Percentiles rank a stretch among this genome's conserved stretches.
phyloP scores from a whole-genome alignment of 257 asterid genomes.

The Lycium ferocissimum region DNA sequence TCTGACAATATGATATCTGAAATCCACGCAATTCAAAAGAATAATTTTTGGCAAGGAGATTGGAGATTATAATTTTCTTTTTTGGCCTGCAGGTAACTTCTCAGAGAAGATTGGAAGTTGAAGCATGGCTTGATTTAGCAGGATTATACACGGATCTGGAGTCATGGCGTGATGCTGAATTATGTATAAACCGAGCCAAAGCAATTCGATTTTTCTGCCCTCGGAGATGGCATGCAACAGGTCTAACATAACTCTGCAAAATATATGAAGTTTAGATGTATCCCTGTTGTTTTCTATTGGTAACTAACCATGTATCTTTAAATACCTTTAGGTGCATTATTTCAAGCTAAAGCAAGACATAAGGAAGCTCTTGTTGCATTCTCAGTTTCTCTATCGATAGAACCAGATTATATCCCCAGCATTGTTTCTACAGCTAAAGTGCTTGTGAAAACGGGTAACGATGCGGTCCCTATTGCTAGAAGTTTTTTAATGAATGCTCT shows the following conservation, averaged over 20 bases:
- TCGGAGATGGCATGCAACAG: constrained; percentile 76
- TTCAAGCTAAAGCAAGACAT: constrained; percentile 54
- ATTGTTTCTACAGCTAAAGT: constrained; percentile 76
- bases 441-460: constrained; percentile 55
- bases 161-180: constrained; percentile 68
- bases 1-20: background rate
- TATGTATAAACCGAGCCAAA: constrained; percentile 67
- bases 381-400: constrained; percentile 65
- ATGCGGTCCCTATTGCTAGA: constrained; percentile 64
- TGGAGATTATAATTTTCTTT: background rate
- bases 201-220: constrained; percentile 55
- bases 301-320: background rate
- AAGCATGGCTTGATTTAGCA: constrained; percentile 93
- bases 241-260: constrained; percentile 38
- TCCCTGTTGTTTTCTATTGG: background rate
- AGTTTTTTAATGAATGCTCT: constrained; percentile 83
- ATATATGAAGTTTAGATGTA: background rate
- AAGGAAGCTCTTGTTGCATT: constrained; percentile 77
- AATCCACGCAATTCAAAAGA: background rate
- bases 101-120: constrained; percentile 56
- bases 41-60: background rate
- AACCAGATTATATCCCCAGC: constrained; percentile 80
- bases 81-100: constrained; percentile 46
- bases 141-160: constrained; percentile 66
- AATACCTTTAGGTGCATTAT: constrained; percentile 55